Base-by-base conservation (phyloP, 176 grass and related monocot genomes). In the sorghum (Sorghum bicolor) region DNA sequence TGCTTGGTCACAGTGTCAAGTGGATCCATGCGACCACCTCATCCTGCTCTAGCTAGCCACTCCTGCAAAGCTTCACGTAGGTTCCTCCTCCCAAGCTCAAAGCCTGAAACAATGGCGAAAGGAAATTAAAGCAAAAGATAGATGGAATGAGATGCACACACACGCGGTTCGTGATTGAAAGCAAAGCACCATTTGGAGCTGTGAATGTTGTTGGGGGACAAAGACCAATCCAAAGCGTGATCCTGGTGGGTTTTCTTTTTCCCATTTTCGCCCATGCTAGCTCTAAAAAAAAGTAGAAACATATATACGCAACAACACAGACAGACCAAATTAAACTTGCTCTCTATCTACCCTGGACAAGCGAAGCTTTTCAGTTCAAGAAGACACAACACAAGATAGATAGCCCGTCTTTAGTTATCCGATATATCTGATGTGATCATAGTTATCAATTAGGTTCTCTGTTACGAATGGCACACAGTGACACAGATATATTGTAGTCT, bases 231-330 rank as follows among this genome's bases (percentile, higher is more conserved):
- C 22, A 87, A 82, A 87, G 71, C 12, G 61, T 69, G 61, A 57
- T 45, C 47, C 13, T 22, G 63, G 63, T n/a, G 61, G 5, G 3
- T 17, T 45, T 72, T 10, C 12, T 70, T 70, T 70, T 26, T 43
- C 8, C 13, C 12, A 43, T 29, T 80, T 50, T 16, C 10, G 4
- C 30, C 22, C 34, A 37, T 67, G 64, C 24, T n/a, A n/a, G n/a
- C n/a, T 48, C 64, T 24, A 48, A 68, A 67, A 79, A 52, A 20
- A 19, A 24, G 2, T 55, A 80, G 29, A 32, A 67, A 67, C 32
- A 80, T 70, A 67, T n/a, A 80, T 70, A 50, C 17, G 62, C 63
- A 15, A 70, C n/a, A 86, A 76, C 14, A 87, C 36, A n/a, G n/a
- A 81, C 19, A 62, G 57, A 36, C 40, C 20, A 53, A 17, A n/a